These are phyloP conservation scores for Psilocybe cubensis DNA, from an alignment of 768 basidiomycete genomes.

Conservation along the genomic window DNA sequence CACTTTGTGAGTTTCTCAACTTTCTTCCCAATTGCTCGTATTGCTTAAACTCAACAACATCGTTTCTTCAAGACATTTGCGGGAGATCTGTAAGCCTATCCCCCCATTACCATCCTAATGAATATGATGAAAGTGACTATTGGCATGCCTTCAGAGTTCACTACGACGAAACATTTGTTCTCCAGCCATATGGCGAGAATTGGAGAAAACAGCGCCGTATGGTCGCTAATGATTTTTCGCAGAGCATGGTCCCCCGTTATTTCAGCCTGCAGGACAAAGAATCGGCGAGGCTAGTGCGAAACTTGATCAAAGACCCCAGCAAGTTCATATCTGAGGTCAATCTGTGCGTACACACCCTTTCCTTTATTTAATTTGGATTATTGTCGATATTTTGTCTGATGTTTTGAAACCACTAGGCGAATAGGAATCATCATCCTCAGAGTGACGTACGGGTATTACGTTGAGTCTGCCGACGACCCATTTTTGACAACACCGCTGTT, in stretches of 20 bases:
- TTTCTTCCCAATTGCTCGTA: neutral
- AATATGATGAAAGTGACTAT: neutral
- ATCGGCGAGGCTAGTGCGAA: conserved; percentile 4
- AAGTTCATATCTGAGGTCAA: conserved; percentile 30
- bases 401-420: too few species aligned
- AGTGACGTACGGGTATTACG: conserved; percentile 52
- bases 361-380: neutral
- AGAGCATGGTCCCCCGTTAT: neutral
- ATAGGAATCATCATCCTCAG: conserved; percentile 53
- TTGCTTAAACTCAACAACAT: neutral
- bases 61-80: conserved; percentile 59
- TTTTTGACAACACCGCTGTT: conserved; percentile 47
- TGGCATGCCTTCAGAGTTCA: conserved; percentile 24
- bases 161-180: conserved; percentile 41
- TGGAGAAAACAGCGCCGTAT: conserved; percentile 39
- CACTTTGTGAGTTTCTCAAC: conserved; percentile 9
- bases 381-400: too few species aligned
- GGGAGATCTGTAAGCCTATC: conserved; percentile 5
- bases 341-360: conserved; percentile 1
- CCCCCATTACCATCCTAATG: neutral
- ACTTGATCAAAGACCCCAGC: conserved; percentile 16
- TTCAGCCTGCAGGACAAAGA: conserved; percentile 11
- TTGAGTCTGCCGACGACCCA: conserved; percentile 48
- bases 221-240: conserved; percentile 9
- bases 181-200: conserved; percentile 34